Evolutionary conservation across 495 filamentous ascomycete genomes (phyloP), one percentile per base, ranked within the genome.

Genomic region (Penicillium taxi): DNA sequence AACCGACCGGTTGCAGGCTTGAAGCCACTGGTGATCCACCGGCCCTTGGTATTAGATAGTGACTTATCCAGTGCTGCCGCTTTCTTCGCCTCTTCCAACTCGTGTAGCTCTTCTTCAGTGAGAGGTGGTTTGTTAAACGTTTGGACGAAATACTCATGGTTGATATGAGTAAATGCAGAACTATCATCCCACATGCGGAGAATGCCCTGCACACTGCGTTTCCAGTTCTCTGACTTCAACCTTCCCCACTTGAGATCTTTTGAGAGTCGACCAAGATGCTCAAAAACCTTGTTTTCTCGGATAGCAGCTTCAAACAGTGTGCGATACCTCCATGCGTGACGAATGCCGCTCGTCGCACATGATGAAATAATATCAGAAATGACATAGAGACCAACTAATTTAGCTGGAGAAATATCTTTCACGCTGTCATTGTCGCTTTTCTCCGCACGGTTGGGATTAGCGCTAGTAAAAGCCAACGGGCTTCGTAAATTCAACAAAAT

Each of bases 311-410:
- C 93, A 45, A 98, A 91, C 14, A 91, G 66, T 50, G 84, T 80
- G 13, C 90, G 75, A 50, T 91, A 96, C 26, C 87, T 79, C 87
- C 87, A 96, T 4, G 87, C 86, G 52, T 90, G 83, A 1, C 86
- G 74, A 22, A 94, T 82, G 0, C 86, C 86, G 44, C 78, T 81
- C 1, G 83, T 87, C 1, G 84, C 81, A 3, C 84, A 86, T 2
- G 86, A 83, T 1, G 82, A 87, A 19, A 95, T 74, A 36, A 96
- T 84, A 56, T 98, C 93, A 33, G 81, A 87, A 35, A 95, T 77
- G 9, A 93, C 61, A 49, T 91, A 94, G 9, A 98, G 72, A 7
- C 75, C 91, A 22, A 95, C 78, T 0, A 96, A 69, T 41, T 80
- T 86, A 2, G 88, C 74, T 8, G 78, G 61, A 23, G 82, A 86